Conservation (phyloP, 345 rosid species). For the Physaria fendleri region DNA sequence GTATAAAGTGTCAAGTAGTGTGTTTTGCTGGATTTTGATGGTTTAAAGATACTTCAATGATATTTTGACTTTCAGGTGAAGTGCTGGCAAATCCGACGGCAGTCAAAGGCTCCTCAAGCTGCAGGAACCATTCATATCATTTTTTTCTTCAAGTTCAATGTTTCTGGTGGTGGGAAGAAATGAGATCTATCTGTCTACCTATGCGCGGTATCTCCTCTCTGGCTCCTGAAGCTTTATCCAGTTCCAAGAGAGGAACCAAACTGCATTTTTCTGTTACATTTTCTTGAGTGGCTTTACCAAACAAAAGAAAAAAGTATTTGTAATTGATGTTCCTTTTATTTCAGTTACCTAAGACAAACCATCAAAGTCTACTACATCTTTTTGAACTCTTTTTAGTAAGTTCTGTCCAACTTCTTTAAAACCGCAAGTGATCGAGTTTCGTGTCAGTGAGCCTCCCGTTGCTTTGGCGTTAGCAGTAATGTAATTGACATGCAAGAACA, state of each 20-base stretch:
- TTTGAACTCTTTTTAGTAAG: conserved; percentile 16
- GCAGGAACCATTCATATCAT: conserved; percentile 92
- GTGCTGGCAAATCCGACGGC: conserved; percentile 98
- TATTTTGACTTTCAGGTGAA: conserved; percentile 56
- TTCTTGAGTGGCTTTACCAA: conserved; percentile 4
- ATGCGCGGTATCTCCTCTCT: conserved; percentile 13
- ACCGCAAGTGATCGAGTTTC: neutral
- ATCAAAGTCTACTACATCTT: conserved; percentile 5
- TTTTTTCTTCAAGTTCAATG: conserved; percentile 96
- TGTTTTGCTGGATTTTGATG: neutral
- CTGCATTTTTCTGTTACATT: conserved; percentile 19
- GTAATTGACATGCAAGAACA: no score
- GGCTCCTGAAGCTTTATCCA: conserved; percentile 13
- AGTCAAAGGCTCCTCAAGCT: conserved; percentile 95
- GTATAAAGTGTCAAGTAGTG: neutral
- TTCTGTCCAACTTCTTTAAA: neutral
- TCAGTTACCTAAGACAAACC: conserved; percentile 22
- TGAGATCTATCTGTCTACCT: conserved; percentile 32
- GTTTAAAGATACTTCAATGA: neutral
- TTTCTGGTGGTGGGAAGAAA: conserved; percentile 97
- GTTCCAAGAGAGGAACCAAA: conserved; percentile 13
- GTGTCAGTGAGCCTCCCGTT: no score
- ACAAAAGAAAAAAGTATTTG: conserved; percentile 15
- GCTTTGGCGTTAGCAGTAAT: no score
- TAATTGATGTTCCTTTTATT: conserved; percentile 4